These are phyloP conservation scores for Pseudodiploospora longispora DNA, from an alignment of 2,329 filamentous ascomycete genomes.

Conservation along the genomic window DNA sequence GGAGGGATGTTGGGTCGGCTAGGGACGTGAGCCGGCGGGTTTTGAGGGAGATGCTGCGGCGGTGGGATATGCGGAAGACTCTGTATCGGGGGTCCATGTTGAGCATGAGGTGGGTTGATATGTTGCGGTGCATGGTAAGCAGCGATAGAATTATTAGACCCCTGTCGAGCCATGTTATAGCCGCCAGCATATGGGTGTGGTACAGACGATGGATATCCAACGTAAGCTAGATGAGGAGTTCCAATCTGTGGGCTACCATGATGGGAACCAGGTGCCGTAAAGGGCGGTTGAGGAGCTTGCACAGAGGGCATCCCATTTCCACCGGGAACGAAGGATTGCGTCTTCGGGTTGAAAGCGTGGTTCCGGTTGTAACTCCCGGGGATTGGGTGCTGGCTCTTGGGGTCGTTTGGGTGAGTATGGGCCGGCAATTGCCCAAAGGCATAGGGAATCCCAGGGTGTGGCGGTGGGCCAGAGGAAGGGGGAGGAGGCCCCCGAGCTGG, in stretches of 20 bases:
- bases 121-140: conserved; percentile 35
- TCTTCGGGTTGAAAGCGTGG: conserved; percentile 89
- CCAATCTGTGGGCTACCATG: conserved; percentile 47
- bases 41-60: conserved; percentile 35
- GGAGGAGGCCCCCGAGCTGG: conserved; percentile 20
- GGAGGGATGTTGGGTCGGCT: conserved; percentile 38
- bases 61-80: conserved; percentile 30
- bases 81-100: conserved; percentile 33
- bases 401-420: conserved; percentile 61
- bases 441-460: conserved; percentile 46
- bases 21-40: conserved; percentile 32
- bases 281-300: conserved; percentile 39
- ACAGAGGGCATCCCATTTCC: conserved; percentile 41
- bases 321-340: conserved; percentile 76
- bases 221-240: conserved; percentile 42
- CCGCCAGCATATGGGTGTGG: conserved; percentile 36
- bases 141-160: conserved; percentile 46
- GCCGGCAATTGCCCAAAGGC: conserved; percentile 71
- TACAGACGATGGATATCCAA: conserved; percentile 37
- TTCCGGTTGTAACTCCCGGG: conserved; percentile 72
- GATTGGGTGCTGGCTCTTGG: conserved; percentile 71
- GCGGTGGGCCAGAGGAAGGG: conserved; percentile 14
- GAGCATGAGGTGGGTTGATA: conserved; percentile 20
- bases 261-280: conserved; percentile 39
- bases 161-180: conserved; percentile 50